Evolutionary conservation across 116 monocot genomes (phyloP).

Genomic region (Phalaenopsis hybrid): DNA sequence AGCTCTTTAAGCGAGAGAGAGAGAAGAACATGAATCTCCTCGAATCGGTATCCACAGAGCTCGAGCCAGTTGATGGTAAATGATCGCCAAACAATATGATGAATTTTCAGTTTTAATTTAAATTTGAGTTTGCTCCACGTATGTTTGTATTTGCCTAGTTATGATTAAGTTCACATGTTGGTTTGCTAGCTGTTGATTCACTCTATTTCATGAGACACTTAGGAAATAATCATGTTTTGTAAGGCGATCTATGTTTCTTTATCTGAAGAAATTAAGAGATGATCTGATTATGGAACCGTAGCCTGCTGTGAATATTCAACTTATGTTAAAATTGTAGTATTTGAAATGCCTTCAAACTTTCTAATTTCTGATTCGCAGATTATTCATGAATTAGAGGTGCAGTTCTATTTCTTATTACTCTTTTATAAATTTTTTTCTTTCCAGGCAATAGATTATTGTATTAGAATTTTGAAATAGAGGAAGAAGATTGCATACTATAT

Average conservation of each 20-base stretch:
- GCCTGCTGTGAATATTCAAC: too few species aligned
- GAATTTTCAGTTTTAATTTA: neutral
- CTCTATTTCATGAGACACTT: neutral
- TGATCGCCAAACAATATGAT: neutral
- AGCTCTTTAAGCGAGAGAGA: constrained; percentile 41
- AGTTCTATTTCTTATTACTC: neutral
- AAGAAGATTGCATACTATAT: neutral
- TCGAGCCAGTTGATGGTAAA: constrained; percentile 14
- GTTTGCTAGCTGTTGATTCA: neutral
- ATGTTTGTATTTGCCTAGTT: neutral
- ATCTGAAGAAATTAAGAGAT: too few species aligned
- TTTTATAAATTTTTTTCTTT: neutral
- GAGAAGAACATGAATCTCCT: constrained; percentile 37
- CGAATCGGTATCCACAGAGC: constrained; percentile 26
- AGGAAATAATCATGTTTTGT: too few species aligned
- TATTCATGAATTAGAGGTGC: too few species aligned
- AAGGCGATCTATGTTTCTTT: too few species aligned
- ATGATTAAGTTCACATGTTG: neutral
- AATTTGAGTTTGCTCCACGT: too few species aligned
- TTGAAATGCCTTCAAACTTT: too few species aligned
- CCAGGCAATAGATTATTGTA: neutral
- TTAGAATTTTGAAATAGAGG: neutral
- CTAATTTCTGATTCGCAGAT: too few species aligned
- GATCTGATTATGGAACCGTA: too few species aligned
- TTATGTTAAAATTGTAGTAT: too few species aligned